phyloP scores from a whole-genome alignment of 179 eudicot species.

The Spergularia azorica region DNA sequence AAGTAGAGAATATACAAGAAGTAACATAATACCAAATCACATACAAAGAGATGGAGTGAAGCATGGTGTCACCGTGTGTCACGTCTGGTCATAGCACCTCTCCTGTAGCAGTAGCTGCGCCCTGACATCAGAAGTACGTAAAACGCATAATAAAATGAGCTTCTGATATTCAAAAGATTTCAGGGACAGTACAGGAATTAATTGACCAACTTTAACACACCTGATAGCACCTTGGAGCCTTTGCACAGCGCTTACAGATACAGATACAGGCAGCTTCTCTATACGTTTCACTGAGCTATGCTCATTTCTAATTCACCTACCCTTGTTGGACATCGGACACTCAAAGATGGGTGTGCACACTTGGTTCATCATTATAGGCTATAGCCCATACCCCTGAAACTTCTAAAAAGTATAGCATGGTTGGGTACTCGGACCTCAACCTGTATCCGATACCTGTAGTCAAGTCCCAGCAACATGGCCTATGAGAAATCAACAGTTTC shows the following conservation, averaged over 20 bases:
- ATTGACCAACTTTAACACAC: neutral
- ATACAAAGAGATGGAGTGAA: slow-evolving; percentile 9
- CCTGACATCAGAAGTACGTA: neutral
- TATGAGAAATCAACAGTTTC: too few species aligned
- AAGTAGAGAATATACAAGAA: slow-evolving; percentile 9
- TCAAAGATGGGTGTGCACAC: too few species aligned
- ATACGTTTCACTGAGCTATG: neutral
- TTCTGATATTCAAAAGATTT: neutral
- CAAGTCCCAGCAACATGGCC: neutral
- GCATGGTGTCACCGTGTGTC: neutral
- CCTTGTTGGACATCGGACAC: neutral
- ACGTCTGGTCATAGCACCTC: neutral
- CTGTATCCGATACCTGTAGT: neutral
- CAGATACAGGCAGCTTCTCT: neutral
- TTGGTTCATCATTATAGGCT: neutral
- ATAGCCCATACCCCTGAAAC: neutral
- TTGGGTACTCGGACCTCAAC: neutral
- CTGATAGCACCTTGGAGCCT: neutral
- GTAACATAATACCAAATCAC: slow-evolving; percentile 2
- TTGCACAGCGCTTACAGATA: neutral
- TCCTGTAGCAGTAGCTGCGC: neutral
- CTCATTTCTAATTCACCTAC: neutral
- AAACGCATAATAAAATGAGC: neutral
- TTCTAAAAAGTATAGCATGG: neutral
- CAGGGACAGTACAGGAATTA: neutral